Base-by-base conservation (phyloP, 305 asterid genomes). In the Nicotiana rustica region DNA sequence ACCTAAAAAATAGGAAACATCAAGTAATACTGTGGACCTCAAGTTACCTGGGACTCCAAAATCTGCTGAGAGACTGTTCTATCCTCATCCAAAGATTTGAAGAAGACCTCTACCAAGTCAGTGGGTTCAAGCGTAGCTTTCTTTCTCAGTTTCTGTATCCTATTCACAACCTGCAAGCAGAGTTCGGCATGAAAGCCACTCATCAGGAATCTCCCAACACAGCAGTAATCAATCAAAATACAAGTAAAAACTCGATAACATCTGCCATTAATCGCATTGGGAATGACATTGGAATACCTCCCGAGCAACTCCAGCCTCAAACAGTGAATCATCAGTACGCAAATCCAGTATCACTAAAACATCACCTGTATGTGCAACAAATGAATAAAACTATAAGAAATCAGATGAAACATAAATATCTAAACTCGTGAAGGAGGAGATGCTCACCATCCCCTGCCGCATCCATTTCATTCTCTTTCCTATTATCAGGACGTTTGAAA, bases 121-220 rank as follows among this genome's bases (percentile, higher is more conserved):
- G 97, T 93, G 67, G 97, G 99, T 82, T 96, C 98, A 57, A 96
- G 99, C 12, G 92, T 96, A 41, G 94, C 91, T 90, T 92, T 94
- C 94, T 96, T 96, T 76, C 98, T 81, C 83, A 94, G 80, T 85
- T 94, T 96, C 89, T 96, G 99, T 84, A 96, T 87, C 44, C 99
- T 91, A 83, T 93, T 96, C 79, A 96, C 95, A 83, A 96, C 92
- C 91, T 86, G 80, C 65, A 75, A 52, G 65, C 47, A 75, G 65
- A 55, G 64, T 75, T 49, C 65, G 29, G 47, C 47, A 75, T 13
- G 17, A 66, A 66, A 77, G 70, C 0, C 33, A 14, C 38, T 35
- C 44, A 79, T 38, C 44, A 36, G 77, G 36, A 7, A 60, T 21
- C 33, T 9, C 57, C 60, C 19, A n/a, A 35, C 21, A 61, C 49